Base-by-base conservation (phyloP, 495 filamentous ascomycete genomes). In the Penicillium bialowiezense region DNA sequence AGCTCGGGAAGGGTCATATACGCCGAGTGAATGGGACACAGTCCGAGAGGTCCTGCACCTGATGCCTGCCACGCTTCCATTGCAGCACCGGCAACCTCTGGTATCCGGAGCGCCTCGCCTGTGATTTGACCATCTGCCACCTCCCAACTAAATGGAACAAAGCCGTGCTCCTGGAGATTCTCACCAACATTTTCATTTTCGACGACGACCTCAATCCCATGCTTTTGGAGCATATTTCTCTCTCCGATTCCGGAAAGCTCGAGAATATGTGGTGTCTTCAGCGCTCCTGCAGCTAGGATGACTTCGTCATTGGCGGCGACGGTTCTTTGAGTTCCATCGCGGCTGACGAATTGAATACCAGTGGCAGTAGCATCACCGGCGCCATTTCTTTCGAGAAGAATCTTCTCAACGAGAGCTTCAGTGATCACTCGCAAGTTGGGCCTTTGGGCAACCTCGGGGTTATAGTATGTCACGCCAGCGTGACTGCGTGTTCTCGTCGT, bases 181-280 rank as follows among this genome's bases (percentile, higher is more conserved):
- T 75, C 74, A 8, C 78, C 75, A 7, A 78, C 77, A 33, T 59
- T 62, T 2, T 64, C 58, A 41, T 72, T 71, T 14, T 73, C 54
- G 24, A 76, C 41, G 1, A 58, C 7, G 1, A 52, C 29, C 5
- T 12, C n/a, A 18, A 58, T 54, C 0, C 47, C 49, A 17, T 48
- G 35, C 2, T 45, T 52, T 40, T 35, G 47, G 21, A 52, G 28
- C 6, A 44, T 13, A 1, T 23, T 37, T 12, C 42, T 29, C 40
- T 66, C 56, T 7, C 83, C 83, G 37, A 87, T 60, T 9, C 85
- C 83, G 0, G 85, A 88, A 0, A 82, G 71, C 55, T 87, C 82
- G 8, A 87, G 69, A 2, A 87, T 59, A 1, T 67, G 59, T 5
- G 85, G 81, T 0, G 83, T 75, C 12, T 76, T 72, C 15, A 77